These are phyloP conservation scores for Stevia rebaudiana DNA, from an alignment of 140 eudicot species.

Conservation along the genomic window DNA sequence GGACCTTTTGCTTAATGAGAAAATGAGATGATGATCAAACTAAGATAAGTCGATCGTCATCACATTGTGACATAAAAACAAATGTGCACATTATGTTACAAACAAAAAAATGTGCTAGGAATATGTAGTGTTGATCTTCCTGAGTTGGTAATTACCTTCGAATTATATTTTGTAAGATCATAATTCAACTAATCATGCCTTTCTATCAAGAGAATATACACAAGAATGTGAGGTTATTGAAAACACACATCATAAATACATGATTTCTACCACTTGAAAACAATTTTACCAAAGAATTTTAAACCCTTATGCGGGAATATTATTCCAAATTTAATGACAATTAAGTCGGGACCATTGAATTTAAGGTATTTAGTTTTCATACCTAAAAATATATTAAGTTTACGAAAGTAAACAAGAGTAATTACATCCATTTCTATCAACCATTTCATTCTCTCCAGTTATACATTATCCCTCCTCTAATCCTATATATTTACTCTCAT, in stretches of 20 bases:
- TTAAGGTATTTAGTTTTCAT: constrained; percentile 32
- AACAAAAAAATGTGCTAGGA: background rate
- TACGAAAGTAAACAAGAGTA: constrained; percentile 35
- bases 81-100: background rate
- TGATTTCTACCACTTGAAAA: constrained; percentile 10
- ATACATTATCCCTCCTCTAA: constrained; percentile 28
- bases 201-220: constrained; percentile 4
- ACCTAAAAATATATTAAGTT: constrained; percentile 32
- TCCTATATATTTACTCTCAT: constrained; percentile 20
- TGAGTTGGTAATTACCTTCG: too few relatives aligned
- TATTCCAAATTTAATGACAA: constrained; percentile 21
- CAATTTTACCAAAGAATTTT: constrained; percentile 17
- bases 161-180: background rate
- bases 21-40: too few relatives aligned
- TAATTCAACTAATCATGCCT: background rate
- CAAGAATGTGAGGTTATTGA: constrained; percentile 4
- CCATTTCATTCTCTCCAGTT: constrained; percentile 46
- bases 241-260: constrained; percentile 12
- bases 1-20: too few relatives aligned
- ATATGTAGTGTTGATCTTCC: background rate
- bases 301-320: constrained; percentile 25
- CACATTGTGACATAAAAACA: background rate
- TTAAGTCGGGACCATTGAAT: constrained; percentile 42
- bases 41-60: too few relatives aligned
- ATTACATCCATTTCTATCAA: constrained; percentile 33